Conservation (phyloP, 139 green algal species). For the Mychonastes homosphaera region DNA sequence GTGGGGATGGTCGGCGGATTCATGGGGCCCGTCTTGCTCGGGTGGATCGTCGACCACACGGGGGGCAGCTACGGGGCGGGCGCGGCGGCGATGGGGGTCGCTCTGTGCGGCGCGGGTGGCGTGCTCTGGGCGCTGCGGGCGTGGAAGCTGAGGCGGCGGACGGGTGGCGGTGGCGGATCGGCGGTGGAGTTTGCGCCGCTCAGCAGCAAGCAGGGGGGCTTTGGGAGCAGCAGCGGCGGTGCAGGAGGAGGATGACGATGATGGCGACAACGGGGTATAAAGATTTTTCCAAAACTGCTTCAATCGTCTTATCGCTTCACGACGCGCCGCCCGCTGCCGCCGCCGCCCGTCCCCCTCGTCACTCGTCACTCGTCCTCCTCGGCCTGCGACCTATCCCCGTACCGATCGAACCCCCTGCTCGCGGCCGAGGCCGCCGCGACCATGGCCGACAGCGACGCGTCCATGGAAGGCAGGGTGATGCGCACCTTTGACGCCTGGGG, state of each 20-base stretch:
- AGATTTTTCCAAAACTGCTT: too few species aligned
- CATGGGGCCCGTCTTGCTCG: constrained; percentile 4
- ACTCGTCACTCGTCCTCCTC: too few species aligned
- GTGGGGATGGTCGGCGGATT: constrained; percentile 11
- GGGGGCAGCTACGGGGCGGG: background rate
- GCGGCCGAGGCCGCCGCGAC: background rate
- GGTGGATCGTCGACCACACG: background rate
- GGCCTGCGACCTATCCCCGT: background rate
- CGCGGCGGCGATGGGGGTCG: background rate
- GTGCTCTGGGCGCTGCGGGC: too few species aligned
- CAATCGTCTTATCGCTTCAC: too few species aligned
- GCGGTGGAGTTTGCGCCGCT: background rate
- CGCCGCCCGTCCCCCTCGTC: too few species aligned
- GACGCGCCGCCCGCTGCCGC: too few species aligned
- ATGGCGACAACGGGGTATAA: too few species aligned
- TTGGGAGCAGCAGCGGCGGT: background rate
- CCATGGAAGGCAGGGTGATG: constrained; percentile 10
- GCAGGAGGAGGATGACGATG: too few species aligned
- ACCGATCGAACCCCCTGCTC: background rate
- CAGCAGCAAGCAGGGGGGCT: background rate
- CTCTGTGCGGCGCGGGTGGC: background rate
- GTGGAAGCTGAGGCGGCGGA: background rate
- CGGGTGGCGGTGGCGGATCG: background rate
- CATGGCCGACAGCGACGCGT: background rate
- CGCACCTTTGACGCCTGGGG: constrained; percentile 4